Evolutionary conservation across 331 rosid species (phyloP), one percentile per base, ranked within the genome.

Genomic region (Prunus yedoensis): DNA sequence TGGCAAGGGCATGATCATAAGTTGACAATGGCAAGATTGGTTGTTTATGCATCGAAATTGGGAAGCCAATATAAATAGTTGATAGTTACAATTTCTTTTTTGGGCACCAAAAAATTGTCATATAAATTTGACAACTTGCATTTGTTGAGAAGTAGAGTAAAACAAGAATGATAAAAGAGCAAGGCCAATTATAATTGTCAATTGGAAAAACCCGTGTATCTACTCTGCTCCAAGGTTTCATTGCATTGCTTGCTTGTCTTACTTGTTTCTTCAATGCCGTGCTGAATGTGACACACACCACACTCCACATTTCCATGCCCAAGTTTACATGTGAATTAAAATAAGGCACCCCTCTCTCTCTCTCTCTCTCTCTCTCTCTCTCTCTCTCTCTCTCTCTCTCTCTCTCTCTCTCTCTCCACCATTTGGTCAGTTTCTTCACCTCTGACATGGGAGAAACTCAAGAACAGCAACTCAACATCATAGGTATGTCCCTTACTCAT

Each of bases 381-480:
- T n/a, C n/a, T n/a, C n/a, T n/a, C n/a, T n/a, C n/a, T n/a, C n/a
- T n/a, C n/a, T n/a, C n/a, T n/a, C n/a, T n/a, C n/a, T n/a, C n/a
- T 17, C 67, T 25, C 49, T 9, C 21, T 21, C 35, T 56, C 38
- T 15, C 30, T 17, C 67, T 13, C 50, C n/a, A 5, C 12, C 69
- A 1, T 61, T 20, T 28, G 70, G 21, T 6, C 13, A 67, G 57
- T 70, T 64, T 74, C 62, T 76, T 68, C 80, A 79, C 13, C 47
- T 68, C 62, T 60, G 78, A 46, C 79, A 85, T 60, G 66, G 41
- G 66, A 60, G 83, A 70, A 41, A 62, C 80, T 73, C 83, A 66
- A 70, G 79, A 82, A 47, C 41, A 68, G 66, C 73, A 45, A 41
- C 87, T 80, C 47, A 80, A 70, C 70, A 77, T 85, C 23, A 65